Evolutionary conservation across 345 rosid genomes (phyloP).

Genomic region (Citrus trifoliata): DNA sequence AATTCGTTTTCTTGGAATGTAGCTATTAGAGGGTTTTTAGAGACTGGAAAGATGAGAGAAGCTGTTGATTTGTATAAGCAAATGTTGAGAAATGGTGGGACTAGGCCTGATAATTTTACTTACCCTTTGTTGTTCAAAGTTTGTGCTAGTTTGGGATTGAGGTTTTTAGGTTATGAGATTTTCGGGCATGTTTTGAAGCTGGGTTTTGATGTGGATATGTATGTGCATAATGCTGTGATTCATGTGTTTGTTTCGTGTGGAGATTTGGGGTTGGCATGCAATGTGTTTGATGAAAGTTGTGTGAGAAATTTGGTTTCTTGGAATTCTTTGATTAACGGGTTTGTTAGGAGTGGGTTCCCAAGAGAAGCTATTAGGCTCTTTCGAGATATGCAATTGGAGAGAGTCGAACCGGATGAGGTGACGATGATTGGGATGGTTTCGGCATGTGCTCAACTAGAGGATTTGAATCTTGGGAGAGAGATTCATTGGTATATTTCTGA

Average conservation of each 20-base stretch:
- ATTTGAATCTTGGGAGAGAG: conserved; percentile 60
- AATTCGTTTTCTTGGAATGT: conserved; percentile 75
- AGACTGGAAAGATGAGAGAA: conserved; percentile 40
- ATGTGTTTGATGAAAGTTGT: conserved; percentile 71
- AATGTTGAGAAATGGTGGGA: conserved; percentile 55
- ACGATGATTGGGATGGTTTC: conserved; percentile 82
- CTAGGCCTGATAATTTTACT: conserved; percentile 69
- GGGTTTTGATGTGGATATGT: conserved; percentile 57
- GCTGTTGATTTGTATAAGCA: conserved; percentile 45
- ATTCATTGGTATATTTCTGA: conserved; percentile 45
- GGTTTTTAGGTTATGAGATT: conserved; percentile 44
- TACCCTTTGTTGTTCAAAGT: conserved; percentile 65
- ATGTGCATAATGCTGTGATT: conserved; percentile 64
- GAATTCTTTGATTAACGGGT: conserved; percentile 85
- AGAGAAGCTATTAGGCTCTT: conserved; percentile 47
- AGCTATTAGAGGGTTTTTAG: conserved; percentile 56
- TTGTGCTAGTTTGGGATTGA: conserved; percentile 44
- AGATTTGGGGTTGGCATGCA: conserved; percentile 50
- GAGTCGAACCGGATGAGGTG: conserved; percentile 59
- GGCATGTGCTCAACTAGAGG: conserved; percentile 47
- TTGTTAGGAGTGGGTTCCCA: conserved; percentile 47
- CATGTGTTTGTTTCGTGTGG: conserved; percentile 56
- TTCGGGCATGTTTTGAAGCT: conserved; percentile 61
- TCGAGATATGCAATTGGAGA: conserved; percentile 48
- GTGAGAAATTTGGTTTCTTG: conserved; percentile 85